A percentile compares a stretch with the other conserved stretches of the same genome.
Conservation (phyloP, 2,329 filamentous ascomycete genomes). For the Epichloe amarillans region DNA sequence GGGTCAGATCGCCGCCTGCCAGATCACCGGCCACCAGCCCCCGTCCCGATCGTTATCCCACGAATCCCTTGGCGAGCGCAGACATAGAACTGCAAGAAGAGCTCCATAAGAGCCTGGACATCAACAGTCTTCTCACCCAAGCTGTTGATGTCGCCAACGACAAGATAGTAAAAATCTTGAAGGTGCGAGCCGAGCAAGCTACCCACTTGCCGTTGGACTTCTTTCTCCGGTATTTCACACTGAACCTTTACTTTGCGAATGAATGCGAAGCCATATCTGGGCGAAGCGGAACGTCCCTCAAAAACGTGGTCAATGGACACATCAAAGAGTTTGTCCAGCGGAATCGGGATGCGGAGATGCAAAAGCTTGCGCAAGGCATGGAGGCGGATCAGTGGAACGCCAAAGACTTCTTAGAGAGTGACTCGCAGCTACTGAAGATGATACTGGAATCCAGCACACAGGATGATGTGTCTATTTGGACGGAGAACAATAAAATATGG, state of each 20-base stretch:
- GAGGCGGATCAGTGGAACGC: slow-evolving; percentile 71
- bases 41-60: slow-evolving; percentile 19
- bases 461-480: slow-evolving; percentile 60
- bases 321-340: slow-evolving; percentile 68
- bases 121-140: slow-evolving; percentile 65
- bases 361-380: slow-evolving; percentile 62
- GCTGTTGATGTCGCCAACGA: slow-evolving; percentile 72
- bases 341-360: slow-evolving; percentile 58
- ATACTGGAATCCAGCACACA: slow-evolving; percentile 58
- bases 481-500: slow-evolving; percentile 46
- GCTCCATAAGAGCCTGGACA: slow-evolving; percentile 61
- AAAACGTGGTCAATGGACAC: slow-evolving; percentile 67
- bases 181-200: slow-evolving; percentile 63
- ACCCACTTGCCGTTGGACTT: slow-evolving; percentile 51
- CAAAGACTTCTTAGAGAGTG: slow-evolving; percentile 56
- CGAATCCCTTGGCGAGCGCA: slow-evolving; percentile 10
- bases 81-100: slow-evolving; percentile 53
- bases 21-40: slow-evolving; percentile 42
- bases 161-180: slow-evolving; percentile 60
- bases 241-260: slow-evolving; percentile 73
- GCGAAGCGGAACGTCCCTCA: slow-evolving; percentile 59
- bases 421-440: slow-evolving; percentile 45
- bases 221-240: slow-evolving; percentile 70
- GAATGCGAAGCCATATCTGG: slow-evolving; percentile 79
- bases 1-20: slow-evolving; percentile 32